Percentiles rank a stretch among this genome's conserved stretches.
Evolutionary conservation across 1,284 basidiomycete genomes (phyloP).

Genomic region (Cystobasidiaceae sp.): DNA sequence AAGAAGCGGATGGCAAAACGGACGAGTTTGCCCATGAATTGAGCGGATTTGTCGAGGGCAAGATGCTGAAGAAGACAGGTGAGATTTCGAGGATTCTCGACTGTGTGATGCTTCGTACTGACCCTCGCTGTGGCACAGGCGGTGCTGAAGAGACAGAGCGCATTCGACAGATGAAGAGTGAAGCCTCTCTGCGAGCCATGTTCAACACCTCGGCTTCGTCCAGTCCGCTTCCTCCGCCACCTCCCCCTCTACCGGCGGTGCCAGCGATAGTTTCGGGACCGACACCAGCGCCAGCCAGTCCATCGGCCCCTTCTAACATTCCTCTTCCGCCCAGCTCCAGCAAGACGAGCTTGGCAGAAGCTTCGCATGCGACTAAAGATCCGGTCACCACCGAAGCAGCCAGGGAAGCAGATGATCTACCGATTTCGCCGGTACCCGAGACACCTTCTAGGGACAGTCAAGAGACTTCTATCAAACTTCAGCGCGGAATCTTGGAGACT

Average conservation of each 20-base stretch:
- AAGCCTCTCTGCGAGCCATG: constrained; percentile 80
- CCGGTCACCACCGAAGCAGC: too few species aligned
- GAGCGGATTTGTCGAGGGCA: constrained; percentile 70
- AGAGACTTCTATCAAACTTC: too few species aligned
- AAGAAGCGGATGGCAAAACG: constrained; percentile 61
- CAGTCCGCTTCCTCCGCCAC: neutral
- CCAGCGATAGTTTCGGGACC: too few species aligned
- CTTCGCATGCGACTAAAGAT: too few species aligned
- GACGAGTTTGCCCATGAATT: constrained; percentile 80
- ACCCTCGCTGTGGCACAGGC: too few species aligned
- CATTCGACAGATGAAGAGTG: constrained; percentile 72
- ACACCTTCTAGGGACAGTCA: too few species aligned
- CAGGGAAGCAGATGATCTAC: too few species aligned
- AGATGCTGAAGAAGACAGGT: constrained; percentile 87
- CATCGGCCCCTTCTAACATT: neutral
- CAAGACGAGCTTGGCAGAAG: neutral
- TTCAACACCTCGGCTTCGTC: too few species aligned
- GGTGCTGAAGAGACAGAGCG: constrained; percentile 86
- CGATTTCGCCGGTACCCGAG: too few species aligned
- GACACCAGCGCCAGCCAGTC: neutral
- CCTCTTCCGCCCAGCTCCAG: too few species aligned
- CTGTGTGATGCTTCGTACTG: too few species aligned
- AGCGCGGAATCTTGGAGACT: too few species aligned
- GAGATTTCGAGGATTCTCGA: neutral
- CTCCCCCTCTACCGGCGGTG: neutral